Base-by-base conservation (phyloP, 1,284 basidiomycete genomes). In the Fomes fomentarius region DNA sequence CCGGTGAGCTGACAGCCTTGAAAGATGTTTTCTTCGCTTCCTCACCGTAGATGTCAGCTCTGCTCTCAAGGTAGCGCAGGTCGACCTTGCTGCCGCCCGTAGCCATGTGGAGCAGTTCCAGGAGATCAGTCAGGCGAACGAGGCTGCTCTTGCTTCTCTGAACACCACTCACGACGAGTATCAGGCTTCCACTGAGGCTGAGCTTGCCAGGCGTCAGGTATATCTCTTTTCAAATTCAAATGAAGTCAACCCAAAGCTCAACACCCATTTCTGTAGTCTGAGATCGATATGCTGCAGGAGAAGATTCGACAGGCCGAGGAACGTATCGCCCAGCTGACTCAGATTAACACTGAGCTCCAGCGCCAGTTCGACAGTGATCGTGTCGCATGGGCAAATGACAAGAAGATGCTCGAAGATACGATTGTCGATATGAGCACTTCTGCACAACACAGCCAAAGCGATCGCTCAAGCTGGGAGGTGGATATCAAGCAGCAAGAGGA, bases 31-130 rank as follows among this genome's bases (percentile, higher is more conserved):
- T 1, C 17, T 5, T 15, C 9, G 30, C 17, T 2, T 26, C 10
- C 14, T 7, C 4, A 7, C 10, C 24, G 5, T 45, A 14, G 4
- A 24, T 3, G 8, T 3, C 63, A 93, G 91, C 17, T 84, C 84
- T 47, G 76, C 85, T 19, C 75, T 94, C 40, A 91, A 91, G 71
- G 78, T 91, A 3, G 77, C 87, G 1, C 85, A 93, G 68, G 78
- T 90, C 19, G 91, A 94, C 61, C 78, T 93, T 31, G 76, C 83
- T 5, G 76, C 85, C 33, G 86, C 91, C 3, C 79, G 81, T 47
- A 81, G 76, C 45, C 89, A 94, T 65, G 86, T 89, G 21, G 82
- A 89, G 58, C 92, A 94, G 68, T 94, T 89, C 80, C 83, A 92
- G 68, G 85, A 89, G 54, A 93, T 94, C 63, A 89, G 89, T 54